phyloP scores from a whole-genome alignment of 2,329 filamentous ascomycete genomes.

The Elsinoe necatrix region DNA sequence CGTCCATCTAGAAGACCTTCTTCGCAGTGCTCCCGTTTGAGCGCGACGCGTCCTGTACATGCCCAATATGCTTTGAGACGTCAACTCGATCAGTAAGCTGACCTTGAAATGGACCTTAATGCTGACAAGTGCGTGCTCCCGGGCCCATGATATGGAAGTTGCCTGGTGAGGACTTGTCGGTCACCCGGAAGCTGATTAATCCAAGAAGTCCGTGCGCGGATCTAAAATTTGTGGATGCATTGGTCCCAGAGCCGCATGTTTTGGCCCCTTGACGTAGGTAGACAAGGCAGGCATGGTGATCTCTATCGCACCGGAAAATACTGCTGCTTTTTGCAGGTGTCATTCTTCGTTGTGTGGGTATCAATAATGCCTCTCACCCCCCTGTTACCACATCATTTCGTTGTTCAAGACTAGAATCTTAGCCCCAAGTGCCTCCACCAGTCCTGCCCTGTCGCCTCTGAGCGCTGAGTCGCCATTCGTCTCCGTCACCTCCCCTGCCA shows the following conservation, averaged over 20 bases:
- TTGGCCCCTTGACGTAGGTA: no score
- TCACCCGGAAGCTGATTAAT: slow-evolving; percentile 3
- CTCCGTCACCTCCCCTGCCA: slow-evolving; percentile 83
- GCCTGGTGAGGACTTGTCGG: neutral
- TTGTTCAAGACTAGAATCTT: no score
- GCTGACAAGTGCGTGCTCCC: no score
- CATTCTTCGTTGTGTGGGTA: neutral
- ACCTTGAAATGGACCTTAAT: no score
- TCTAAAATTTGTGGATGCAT: neutral
- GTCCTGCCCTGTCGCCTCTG: slow-evolving; percentile 78
- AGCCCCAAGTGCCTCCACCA: slow-evolving; percentile 92
- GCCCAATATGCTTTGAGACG: no score
- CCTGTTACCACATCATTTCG: neutral
- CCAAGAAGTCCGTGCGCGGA: neutral
- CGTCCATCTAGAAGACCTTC: neutral
- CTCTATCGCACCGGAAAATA: neutral
- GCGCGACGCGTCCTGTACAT: no score
- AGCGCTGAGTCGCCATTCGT: slow-evolving; percentile 88
- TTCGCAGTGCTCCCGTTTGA: no score
- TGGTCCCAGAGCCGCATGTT: neutral
- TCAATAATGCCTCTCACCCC: neutral
- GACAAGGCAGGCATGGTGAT: no score
- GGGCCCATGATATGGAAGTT: no score
- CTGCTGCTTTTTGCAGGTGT: neutral
- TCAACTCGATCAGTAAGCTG: no score